Evolutionary conservation across 1,284 basidiomycete species (phyloP), one percentile per base, ranked within the genome.

Genomic region (Fomitopsis betulina): DNA sequence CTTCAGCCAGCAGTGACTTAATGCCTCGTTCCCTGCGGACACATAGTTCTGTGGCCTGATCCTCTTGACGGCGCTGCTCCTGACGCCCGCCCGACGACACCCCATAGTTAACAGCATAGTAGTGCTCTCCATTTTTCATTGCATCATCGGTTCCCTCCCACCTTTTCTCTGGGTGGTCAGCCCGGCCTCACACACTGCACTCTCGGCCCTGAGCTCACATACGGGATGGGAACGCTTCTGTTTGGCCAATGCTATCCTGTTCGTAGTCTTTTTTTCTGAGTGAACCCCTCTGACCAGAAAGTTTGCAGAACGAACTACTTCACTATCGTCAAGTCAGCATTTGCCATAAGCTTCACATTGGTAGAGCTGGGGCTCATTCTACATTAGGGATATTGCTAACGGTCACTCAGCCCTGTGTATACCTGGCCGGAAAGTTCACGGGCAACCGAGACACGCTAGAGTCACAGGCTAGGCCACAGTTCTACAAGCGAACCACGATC

Each of bases 241-340:
- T 42, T 51, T 65, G 10, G 63, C 61, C 7, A 56, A 64, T 30
- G 60, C 63, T 19, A 61, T 70, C 10, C 40, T 67, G 68, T 68
- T 53, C 35, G 67, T 65, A 12, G 7, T n/a, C 53, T 9, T 9
- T 55, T 37, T 13, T 32, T 37, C 12, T 33, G 5, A 7, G 38
- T 39, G 6, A 19, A 3, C 3, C 8, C 15, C 7, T 33, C 23
- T 32, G 33, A 54, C 33, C 15, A 32, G 12, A 1, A 7, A n/a
- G n/a, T n/a, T 21, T 25, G n/a, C 7, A 5, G 19, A 70, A 66
- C 37, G 7, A 62, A 61, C 12, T 70, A 70, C 53, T 52, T 66
- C 5, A 70, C 66, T 0, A 62, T 68, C 6, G 64, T 63, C 13
- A 70, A 68, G 45, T 62, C 68, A n/a, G 66, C 67, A 1, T 70